Evolutionary conservation across 2,329 filamentous ascomycete species (phyloP).

Genomic region (Scedosporium dehoogii): DNA sequence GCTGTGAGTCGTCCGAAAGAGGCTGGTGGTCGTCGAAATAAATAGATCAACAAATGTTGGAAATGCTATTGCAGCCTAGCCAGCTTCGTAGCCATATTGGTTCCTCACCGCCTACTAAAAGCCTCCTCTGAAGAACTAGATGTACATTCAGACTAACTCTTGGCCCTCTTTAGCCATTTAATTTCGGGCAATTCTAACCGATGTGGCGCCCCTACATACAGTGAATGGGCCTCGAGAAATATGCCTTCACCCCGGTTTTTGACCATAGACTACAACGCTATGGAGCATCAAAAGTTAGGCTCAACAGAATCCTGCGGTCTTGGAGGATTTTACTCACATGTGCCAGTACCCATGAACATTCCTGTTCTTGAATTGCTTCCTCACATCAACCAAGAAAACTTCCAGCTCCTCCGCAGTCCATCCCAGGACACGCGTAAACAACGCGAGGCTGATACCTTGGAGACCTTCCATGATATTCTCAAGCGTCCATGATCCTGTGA

Average conservation of each 20-base stretch:
- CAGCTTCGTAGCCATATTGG: no score
- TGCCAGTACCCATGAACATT: slow-evolving; percentile 21
- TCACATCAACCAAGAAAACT: slow-evolving; percentile 17
- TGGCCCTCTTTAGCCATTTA: no score
- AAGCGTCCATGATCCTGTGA: slow-evolving; percentile 17
- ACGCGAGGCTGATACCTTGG: slow-evolving; percentile 20
- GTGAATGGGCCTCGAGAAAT: no score
- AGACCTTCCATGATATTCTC: slow-evolving; percentile 12
- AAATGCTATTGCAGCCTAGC: no score
- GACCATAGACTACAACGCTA: neutral
- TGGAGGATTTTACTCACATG: slow-evolving; percentile 14
- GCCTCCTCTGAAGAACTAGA: no score
- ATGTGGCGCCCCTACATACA: no score
- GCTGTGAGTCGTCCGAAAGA: no score
- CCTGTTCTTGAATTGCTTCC: slow-evolving; percentile 18
- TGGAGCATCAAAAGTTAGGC: neutral
- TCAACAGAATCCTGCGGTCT: neutral
- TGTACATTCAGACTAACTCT: no score
- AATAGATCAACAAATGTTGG: no score
- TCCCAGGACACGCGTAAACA: slow-evolving; percentile 20
- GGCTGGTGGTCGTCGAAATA: no score
- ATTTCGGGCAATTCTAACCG: no score
- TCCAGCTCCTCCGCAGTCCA: slow-evolving; percentile 20
- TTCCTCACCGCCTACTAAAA: no score
- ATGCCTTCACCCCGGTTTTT: neutral